These are phyloP conservation scores for Pyrus hybrid DNA, from an alignment of 331 rosid species.

Conservation along the genomic window DNA sequence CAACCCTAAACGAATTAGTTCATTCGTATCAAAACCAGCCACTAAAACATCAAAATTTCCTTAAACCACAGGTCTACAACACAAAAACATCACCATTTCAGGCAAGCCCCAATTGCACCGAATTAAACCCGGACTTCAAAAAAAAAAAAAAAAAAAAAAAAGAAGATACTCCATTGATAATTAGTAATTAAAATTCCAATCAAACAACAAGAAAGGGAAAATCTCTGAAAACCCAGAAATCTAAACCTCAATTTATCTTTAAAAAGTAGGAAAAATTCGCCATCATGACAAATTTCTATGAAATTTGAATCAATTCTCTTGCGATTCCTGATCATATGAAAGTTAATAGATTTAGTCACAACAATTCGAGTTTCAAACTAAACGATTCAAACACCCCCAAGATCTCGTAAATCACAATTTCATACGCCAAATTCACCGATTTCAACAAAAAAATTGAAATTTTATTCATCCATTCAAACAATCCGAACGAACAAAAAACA, in stretches of 20 bases:
- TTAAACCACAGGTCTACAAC: neutral
- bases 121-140: neutral
- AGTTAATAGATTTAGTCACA: neutral
- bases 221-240: neutral
- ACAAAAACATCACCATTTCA: neutral
- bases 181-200: neutral
- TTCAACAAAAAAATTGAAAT: neutral
- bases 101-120: neutral
- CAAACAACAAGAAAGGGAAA: neutral
- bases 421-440: neutral
- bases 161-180: neutral
- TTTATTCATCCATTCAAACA: neutral
- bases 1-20: conserved; percentile 17
- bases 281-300: neutral
- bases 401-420: neutral
- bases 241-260: neutral
- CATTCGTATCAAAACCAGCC: neutral
- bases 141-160: too few species aligned
- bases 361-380: neutral
- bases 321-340: neutral
- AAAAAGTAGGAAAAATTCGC: neutral
- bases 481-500: neutral
- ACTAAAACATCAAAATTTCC: neutral
- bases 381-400: neutral
- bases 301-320: neutral